Conservation (phyloP, 495 filamentous ascomycete species). For the Cryomyces antarcticus region DNA sequence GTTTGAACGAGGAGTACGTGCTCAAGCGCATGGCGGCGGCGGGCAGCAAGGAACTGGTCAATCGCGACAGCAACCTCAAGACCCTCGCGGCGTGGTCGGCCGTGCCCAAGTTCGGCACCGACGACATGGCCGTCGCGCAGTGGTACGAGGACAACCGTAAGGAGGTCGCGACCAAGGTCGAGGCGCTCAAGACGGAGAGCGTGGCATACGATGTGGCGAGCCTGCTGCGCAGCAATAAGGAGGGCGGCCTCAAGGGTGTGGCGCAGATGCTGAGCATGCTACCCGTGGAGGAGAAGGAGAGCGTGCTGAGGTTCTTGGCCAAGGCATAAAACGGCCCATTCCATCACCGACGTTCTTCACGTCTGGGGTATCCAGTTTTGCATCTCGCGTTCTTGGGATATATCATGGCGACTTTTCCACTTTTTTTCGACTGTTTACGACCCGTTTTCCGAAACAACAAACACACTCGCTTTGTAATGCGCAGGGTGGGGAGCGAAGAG, state of each 20-base stretch:
- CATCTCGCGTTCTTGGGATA: too few species aligned
- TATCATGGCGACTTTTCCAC: too few species aligned
- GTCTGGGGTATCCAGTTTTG: too few species aligned
- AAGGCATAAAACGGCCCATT: constrained; percentile 6
- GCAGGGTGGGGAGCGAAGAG: too few species aligned
- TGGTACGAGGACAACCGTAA: constrained; percentile 98
- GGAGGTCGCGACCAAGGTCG: constrained; percentile 55
- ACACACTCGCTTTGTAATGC: too few species aligned
- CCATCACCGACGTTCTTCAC: background rate
- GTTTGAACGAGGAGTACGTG: constrained; percentile 91
- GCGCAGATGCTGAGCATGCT: constrained; percentile 68
- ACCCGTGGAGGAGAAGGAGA: constrained; percentile 71
- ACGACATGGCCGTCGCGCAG: constrained; percentile 66
- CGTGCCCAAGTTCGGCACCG: constrained; percentile 46
- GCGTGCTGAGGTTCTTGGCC: constrained; percentile 44
- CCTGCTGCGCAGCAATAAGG: constrained; percentile 51
- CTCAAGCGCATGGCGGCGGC: constrained; percentile 64
- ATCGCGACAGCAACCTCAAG: constrained; percentile 32
- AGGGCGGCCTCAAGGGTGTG: constrained; percentile 70
- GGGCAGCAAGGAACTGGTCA: constrained; percentile 16
- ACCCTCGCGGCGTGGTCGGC: constrained; percentile 61
- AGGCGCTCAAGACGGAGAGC: constrained; percentile 53
- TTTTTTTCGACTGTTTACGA: too few species aligned
- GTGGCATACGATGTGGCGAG: constrained; percentile 60
- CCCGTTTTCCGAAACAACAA: too few species aligned